These are phyloP conservation scores for Babjeviella inositovora DNA, from an alignment of 805 yeast species.

Conservation along the genomic window DNA sequence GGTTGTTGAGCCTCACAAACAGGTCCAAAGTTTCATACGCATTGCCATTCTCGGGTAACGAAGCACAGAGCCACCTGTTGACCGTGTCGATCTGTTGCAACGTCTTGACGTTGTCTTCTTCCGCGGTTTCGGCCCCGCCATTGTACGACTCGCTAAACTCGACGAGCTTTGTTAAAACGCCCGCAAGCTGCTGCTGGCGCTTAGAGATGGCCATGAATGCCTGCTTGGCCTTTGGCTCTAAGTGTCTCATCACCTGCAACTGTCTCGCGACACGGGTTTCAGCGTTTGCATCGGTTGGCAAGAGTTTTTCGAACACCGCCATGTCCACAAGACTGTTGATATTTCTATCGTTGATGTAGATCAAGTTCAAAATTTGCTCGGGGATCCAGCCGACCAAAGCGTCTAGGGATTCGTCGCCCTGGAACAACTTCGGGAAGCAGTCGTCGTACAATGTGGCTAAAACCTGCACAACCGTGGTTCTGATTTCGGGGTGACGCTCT, in stretches of 20 bases:
- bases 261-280: constrained; percentile 34
- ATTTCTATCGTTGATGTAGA: constrained; percentile 56
- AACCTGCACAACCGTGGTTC: constrained; percentile 39
- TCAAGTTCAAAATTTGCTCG: constrained; percentile 40
- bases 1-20: constrained; percentile 37
- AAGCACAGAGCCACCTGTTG: constrained; percentile 40
- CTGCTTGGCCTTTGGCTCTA: constrained; percentile 41
- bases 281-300: constrained; percentile 35
- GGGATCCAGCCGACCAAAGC: constrained; percentile 38
- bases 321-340: constrained; percentile 55
- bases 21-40: constrained; percentile 32
- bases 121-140: constrained; percentile 10
- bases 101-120: constrained; percentile 5
- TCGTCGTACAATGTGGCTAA: constrained; percentile 39
- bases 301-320: constrained; percentile 37
- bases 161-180: constrained; percentile 31
- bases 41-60: constrained; percentile 36
- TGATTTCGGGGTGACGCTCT: constrained; percentile 51
- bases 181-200: constrained; percentile 48
- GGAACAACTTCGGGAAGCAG: constrained; percentile 13
- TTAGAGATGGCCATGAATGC: constrained; percentile 56
- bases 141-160: constrained; percentile 28
- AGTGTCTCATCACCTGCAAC: constrained; percentile 23
- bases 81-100: constrained; percentile 30
- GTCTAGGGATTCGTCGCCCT: constrained; percentile 10